These are phyloP conservation scores for Hypsizygus marmoreus DNA, from an alignment of 768 basidiomycete genomes.

Conservation along the genomic window DNA sequence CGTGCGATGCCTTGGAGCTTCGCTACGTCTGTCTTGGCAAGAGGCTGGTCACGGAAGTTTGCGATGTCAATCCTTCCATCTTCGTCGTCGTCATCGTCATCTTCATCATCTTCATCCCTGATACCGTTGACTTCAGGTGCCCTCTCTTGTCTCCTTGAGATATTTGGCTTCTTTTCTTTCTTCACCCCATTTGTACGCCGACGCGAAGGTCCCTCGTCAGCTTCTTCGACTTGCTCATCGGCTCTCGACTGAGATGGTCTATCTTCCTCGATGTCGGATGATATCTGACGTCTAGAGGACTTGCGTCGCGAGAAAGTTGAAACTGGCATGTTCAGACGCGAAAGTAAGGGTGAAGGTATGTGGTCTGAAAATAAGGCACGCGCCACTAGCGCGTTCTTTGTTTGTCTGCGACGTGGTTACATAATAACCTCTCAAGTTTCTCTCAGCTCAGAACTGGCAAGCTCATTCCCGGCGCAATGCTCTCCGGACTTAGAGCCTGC, in stretches of 20 bases:
- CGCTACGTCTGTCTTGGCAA: constrained; percentile 50
- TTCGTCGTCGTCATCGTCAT: constrained; percentile 43
- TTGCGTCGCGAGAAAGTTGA: constrained; percentile 42
- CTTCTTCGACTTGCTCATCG: constrained; percentile 45
- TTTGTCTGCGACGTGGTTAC: constrained; percentile 19
- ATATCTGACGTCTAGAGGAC: constrained; percentile 44
- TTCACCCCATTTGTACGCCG: constrained; percentile 27
- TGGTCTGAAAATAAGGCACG: constrained; percentile 8
- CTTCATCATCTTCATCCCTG: constrained; percentile 24
- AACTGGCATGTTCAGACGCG: constrained; percentile 36
- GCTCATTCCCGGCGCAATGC: constrained; percentile 28
- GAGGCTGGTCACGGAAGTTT: constrained; percentile 67
- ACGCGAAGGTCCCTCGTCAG: constrained; percentile 38
- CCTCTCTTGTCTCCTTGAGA: constrained; percentile 21
- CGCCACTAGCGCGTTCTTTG: constrained; percentile 37
- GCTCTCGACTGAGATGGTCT: constrained; percentile 33
- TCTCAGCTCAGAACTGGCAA: neutral
- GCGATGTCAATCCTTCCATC: constrained; percentile 60
- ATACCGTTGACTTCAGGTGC: constrained; percentile 19
- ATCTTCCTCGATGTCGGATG: constrained; percentile 65
- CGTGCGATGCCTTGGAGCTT: constrained; percentile 58
- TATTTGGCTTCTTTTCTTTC: constrained; percentile 34
- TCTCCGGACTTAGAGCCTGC: constrained; percentile 37
- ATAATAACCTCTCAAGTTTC: neutral
- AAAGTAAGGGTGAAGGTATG: constrained; percentile 13